Evolutionary conservation across 2,329 filamentous ascomycete genomes (phyloP).

Genomic region (Aspergillus fructus): DNA sequence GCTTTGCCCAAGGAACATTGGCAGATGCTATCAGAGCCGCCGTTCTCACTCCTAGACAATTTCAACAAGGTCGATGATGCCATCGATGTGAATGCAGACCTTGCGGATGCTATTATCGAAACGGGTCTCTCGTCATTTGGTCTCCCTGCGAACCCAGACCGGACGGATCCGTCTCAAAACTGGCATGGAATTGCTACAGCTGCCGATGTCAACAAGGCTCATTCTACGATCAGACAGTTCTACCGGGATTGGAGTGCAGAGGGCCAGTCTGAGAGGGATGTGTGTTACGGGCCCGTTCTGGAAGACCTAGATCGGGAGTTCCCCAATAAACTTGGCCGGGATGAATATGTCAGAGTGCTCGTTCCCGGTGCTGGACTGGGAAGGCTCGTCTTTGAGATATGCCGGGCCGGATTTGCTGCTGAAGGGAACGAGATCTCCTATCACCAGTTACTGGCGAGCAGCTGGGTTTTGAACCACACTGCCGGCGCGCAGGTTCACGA

Average conservation of each 20-base stretch:
- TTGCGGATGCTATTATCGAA: slow-evolving; percentile 76
- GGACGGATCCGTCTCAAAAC: slow-evolving; percentile 48
- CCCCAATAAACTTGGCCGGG: slow-evolving; percentile 23
- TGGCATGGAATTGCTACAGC: slow-evolving; percentile 72
- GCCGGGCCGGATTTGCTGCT: slow-evolving; percentile 66
- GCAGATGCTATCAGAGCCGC: slow-evolving; percentile 74
- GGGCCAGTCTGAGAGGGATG: slow-evolving; percentile 70
- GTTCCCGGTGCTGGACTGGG: slow-evolving; percentile 89
- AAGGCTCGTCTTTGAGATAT: slow-evolving; percentile 84
- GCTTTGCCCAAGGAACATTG: slow-evolving; percentile 81
- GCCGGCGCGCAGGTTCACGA: slow-evolving; percentile 61
- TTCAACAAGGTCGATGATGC: slow-evolving; percentile 79
- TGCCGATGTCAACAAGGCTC: slow-evolving; percentile 82
- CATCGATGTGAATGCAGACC: slow-evolving; percentile 82
- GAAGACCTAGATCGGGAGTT: slow-evolving; percentile 58
- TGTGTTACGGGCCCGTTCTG: slow-evolving; percentile 74
- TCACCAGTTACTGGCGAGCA: slow-evolving; percentile 87
- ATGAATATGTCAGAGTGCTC: slow-evolving; percentile 62
- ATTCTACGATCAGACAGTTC: slow-evolving; percentile 88
- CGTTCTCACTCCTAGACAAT: slow-evolving; percentile 78
- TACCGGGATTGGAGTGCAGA: slow-evolving; percentile 91
- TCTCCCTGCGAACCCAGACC: slow-evolving; percentile 41
- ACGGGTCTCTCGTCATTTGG: slow-evolving; percentile 68
- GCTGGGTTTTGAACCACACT: slow-evolving; percentile 57
- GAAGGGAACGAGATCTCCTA: slow-evolving; percentile 98